These are phyloP conservation scores for Babesia ovis DNA, from an alignment of 169 alveolate species.

Conservation along the genomic window DNA sequence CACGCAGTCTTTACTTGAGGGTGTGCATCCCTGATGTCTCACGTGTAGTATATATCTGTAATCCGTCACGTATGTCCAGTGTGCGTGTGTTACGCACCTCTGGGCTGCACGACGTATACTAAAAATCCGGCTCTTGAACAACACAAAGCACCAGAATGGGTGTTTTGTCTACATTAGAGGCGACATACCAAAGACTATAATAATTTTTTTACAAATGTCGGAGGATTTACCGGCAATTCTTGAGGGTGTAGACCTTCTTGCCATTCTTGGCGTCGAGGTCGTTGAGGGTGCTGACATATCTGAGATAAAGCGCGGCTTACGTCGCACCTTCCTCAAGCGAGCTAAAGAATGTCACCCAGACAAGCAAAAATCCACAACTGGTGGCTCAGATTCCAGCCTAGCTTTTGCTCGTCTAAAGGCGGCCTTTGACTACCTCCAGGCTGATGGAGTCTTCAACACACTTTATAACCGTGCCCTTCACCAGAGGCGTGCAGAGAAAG, in stretches of 20 bases:
- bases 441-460: slow-evolving; percentile 34
- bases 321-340: slow-evolving; percentile 47
- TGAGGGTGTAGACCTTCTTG: slow-evolving; percentile 54
- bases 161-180: slow-evolving; percentile 67
- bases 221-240: slow-evolving; percentile 58
- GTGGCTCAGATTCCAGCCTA: slow-evolving; percentile 21
- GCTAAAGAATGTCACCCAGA: slow-evolving; percentile 71
- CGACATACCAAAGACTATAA: no score
- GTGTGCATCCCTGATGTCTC: not conserved
- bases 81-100: not conserved
- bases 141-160: slow-evolving; percentile 64
- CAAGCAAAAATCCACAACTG: slow-evolving; percentile 37
- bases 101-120: slow-evolving; percentile 28
- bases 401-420: slow-evolving; percentile 65
- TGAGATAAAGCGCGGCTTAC: slow-evolving; percentile 32
- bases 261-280: slow-evolving; percentile 59
- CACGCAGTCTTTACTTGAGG: slow-evolving; percentile 2
- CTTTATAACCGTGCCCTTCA: slow-evolving; percentile 43
- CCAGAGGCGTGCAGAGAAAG: slow-evolving; percentile 33
- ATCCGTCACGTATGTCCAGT: slow-evolving; percentile 7
- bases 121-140: slow-evolving; percentile 48
- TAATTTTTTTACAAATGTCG: slow-evolving; percentile 15
- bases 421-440: slow-evolving; percentile 59
- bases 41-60: not conserved
- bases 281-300: slow-evolving; percentile 44